Evolutionary conservation across 2,329 filamentous ascomycete species (phyloP), one percentile per base, ranked within the genome.

Genomic region (Pseudogymnoascus sp.): DNA sequence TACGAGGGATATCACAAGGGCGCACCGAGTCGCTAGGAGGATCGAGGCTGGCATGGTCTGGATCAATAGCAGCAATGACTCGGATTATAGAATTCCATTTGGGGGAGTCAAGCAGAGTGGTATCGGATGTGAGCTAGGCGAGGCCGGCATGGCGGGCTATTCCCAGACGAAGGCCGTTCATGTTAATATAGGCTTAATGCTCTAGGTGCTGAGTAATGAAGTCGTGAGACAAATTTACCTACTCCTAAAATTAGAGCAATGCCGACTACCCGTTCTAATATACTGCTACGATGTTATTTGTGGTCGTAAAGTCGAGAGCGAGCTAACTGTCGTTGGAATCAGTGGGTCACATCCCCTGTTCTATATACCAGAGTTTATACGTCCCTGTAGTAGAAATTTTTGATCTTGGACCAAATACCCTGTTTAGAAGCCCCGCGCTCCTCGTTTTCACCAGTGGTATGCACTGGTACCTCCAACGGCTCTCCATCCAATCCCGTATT

Each of bases 51-150:
- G 83, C 68, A 74, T 71, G 35, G 71, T 73, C 60, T 74, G 72
- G 71, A 70, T 71, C 62, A 68, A 70, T 59, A 68, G 64, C 59
- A 70, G 93, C 78, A 95, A 95, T 77, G 78, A 86, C 65, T 78
- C 94, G 1, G 84, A 88, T 74, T 83, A 85, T 76, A 80, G 85
- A 68, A 69, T 88, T 60, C 75, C 72, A 16, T 92, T 92, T 68
- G 87, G 88, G 61, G 91, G 91, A 0, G 90, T 83, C 79, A 93
- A 92, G 77, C 83, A 91, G 76, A 84, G 79, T 29, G 90, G 91
- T 65, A 59, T 92, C 63, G 90, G 90, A 52, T 85, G 88, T 62
- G 91, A 95, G 74, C 78, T 89, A 3, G 87, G 87, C 66, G 85
- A 89, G 78, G 83, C 82, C 41, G 87, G 85, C 1, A 73, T 90